phyloP scores from a whole-genome alignment of 2,329 filamentous ascomycete genomes.

The Alternaria tenuissima region DNA sequence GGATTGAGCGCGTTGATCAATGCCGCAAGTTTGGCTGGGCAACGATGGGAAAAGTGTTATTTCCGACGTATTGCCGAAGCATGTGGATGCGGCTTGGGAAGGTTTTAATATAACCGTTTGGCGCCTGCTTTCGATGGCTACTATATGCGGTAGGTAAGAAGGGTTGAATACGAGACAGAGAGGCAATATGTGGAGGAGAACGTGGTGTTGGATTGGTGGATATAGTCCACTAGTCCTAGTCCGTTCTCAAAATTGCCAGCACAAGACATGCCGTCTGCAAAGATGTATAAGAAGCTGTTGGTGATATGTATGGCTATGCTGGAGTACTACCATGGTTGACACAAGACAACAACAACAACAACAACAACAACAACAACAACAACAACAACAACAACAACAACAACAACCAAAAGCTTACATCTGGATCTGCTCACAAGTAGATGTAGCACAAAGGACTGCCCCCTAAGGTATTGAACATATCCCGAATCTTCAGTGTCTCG shows the following conservation, averaged over 20 bases:
- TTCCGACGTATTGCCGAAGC: conserved; percentile 8
- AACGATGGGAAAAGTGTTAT: conserved; percentile 2
- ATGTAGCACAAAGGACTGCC: conserved; percentile 9
- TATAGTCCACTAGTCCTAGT: conserved; percentile 2
- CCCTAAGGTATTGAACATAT: conserved; percentile 6
- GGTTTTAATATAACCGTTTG: conserved; percentile 17
- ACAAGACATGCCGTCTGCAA: not conserved
- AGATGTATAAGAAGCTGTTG: not conserved
- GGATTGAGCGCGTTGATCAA: not conserved
- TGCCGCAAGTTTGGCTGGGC: not conserved
- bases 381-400: not conserved
- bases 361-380: not conserved
- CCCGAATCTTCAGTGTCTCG: conserved; percentile 9
- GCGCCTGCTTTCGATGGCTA: conserved; percentile 22
- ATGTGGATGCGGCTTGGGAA: not conserved
- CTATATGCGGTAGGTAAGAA: conserved; percentile 13
- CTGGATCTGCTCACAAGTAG: not conserved
- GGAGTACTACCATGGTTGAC: not conserved
- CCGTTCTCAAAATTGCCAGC: not conserved
- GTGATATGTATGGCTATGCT: not conserved
- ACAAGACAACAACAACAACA: not conserved
- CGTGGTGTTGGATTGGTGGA: conserved; percentile 21
- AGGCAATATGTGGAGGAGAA: conserved; percentile 1
- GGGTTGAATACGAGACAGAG: not conserved
- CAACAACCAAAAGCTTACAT: not conserved